Evolutionary conservation across 2,329 filamentous ascomycete species (phyloP).

Genomic region (Cladosporium cucumerinum): DNA sequence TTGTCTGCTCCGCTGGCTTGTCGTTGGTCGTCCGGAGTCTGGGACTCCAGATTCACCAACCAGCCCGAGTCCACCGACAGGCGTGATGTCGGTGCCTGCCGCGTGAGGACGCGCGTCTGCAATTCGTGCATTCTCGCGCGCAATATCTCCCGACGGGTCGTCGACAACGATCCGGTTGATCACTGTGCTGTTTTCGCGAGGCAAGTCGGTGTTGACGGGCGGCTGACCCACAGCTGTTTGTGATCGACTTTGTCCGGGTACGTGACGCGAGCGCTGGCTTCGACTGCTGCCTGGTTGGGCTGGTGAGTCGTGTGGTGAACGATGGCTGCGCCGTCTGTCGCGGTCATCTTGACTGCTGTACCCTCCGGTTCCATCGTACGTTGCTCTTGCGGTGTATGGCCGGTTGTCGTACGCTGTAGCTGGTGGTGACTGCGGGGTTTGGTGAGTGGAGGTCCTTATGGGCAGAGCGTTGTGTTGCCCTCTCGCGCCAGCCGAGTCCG

Average conservation of each 20-base stretch:
- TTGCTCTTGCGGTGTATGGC: slow-evolving; percentile 25
- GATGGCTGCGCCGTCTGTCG: slow-evolving; percentile 34
- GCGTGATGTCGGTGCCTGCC: slow-evolving; percentile 43
- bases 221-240: slow-evolving; percentile 52
- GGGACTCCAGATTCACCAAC: slow-evolving; percentile 50
- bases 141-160: slow-evolving; percentile 69
- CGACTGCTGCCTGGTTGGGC: slow-evolving; percentile 43
- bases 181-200: slow-evolving; percentile 74
- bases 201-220: slow-evolving; percentile 52
- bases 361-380: slow-evolving; percentile 38
- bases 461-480: slow-evolving; percentile 24
- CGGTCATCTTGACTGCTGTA: slow-evolving; percentile 41
- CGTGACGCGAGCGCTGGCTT: slow-evolving; percentile 36
- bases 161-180: slow-evolving; percentile 74
- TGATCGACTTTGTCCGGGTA: slow-evolving; percentile 43
- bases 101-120: slow-evolving; percentile 53
- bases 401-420: slow-evolving; percentile 26
- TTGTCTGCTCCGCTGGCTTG: slow-evolving; percentile 48
- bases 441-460: slow-evolving; percentile 25
- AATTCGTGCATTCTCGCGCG: slow-evolving; percentile 67
- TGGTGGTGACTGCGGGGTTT: slow-evolving; percentile 23
- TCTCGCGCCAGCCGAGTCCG: slow-evolving; percentile 25
- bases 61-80: slow-evolving; percentile 48
- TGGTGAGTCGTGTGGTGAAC: slow-evolving; percentile 46
- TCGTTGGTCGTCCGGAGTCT: slow-evolving; percentile 38